Evolutionary conservation across 2,329 filamentous ascomycete species (phyloP).

Genomic region (Monosporascus sp.): DNA sequence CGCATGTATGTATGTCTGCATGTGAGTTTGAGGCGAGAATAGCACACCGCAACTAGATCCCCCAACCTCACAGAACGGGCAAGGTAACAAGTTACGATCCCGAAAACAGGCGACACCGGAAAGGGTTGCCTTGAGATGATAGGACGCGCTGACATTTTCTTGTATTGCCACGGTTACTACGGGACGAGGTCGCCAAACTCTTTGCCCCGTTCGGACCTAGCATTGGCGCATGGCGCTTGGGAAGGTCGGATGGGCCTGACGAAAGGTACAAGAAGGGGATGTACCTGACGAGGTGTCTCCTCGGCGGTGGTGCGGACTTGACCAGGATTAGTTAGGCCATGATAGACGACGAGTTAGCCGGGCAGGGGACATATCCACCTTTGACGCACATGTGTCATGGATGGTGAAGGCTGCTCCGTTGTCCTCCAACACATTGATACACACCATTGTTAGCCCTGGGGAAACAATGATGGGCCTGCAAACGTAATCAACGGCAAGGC

Average conservation of each 20-base stretch:
- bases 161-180: neutral
- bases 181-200: neutral
- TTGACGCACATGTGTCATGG: neutral
- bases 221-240: neutral
- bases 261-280: neutral
- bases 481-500: neutral
- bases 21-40: no score
- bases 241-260: neutral
- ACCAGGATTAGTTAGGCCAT: neutral
- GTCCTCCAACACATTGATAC: neutral
- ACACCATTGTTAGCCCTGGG: neutral
- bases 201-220: neutral
- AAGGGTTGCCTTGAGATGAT: neutral
- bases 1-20: no score
- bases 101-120: neutral
- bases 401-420: neutral
- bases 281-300: neutral
- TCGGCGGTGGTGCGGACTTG: neutral
- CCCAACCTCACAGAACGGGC: neutral
- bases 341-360: neutral
- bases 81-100: neutral
- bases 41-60: no score
- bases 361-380: neutral
- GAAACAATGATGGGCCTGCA: neutral
- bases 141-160: neutral